A percentile compares a stretch with the other conserved stretches of the same genome.
These are phyloP conservation scores for Clonostachys byssicola DNA, from an alignment of 2,329 filamentous ascomycete genomes.

Conservation along the genomic window DNA sequence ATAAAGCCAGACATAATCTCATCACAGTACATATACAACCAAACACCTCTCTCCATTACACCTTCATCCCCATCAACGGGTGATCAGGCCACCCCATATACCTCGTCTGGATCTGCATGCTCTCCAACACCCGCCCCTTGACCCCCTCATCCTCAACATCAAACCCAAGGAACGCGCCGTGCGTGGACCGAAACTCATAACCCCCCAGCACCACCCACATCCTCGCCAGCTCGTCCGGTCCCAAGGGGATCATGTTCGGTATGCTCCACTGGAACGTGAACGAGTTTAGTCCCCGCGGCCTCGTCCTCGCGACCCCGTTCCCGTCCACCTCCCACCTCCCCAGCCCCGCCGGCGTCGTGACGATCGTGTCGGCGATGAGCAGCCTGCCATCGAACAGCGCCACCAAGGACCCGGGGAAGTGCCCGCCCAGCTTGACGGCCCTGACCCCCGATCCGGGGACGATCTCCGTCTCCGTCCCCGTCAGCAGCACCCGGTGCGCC, in stretches of 20 bases:
- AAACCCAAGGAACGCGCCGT: slow-evolving; percentile 61
- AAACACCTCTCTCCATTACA: slow-evolving; percentile 5
- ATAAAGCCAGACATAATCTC: too few species aligned
- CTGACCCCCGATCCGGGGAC: slow-evolving; percentile 40
- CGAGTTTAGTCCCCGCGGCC: slow-evolving; percentile 40
- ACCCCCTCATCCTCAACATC: slow-evolving; percentile 55
- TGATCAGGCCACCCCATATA: slow-evolving; percentile 41
- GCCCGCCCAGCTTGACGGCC: slow-evolving; percentile 69
- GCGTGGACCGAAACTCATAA: slow-evolving; percentile 60
- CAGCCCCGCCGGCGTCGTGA: slow-evolving; percentile 60
- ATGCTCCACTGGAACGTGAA: slow-evolving; percentile 77
- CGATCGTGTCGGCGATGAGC: slow-evolving; percentile 74
- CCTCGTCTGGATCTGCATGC: slow-evolving; percentile 69
- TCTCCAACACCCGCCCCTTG: slow-evolving; percentile 65
- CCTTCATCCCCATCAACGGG: slow-evolving; percentile 23
- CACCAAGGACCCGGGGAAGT: slow-evolving; percentile 74
- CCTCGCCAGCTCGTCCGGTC: slow-evolving; percentile 53
- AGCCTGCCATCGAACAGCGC: slow-evolving; percentile 57
- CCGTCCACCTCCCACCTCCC: slow-evolving; percentile 37
- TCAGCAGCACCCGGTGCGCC: slow-evolving; percentile 41
- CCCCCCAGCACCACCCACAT: slow-evolving; percentile 68
- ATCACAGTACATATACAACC: too few species aligned
- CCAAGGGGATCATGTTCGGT: slow-evolving; percentile 70
- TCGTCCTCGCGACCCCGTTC: slow-evolving; percentile 21
- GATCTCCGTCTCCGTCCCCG: slow-evolving; percentile 33